Base-by-base conservation (phyloP, 768 basidiomycete genomes). In the Amanita polypyramis region DNA sequence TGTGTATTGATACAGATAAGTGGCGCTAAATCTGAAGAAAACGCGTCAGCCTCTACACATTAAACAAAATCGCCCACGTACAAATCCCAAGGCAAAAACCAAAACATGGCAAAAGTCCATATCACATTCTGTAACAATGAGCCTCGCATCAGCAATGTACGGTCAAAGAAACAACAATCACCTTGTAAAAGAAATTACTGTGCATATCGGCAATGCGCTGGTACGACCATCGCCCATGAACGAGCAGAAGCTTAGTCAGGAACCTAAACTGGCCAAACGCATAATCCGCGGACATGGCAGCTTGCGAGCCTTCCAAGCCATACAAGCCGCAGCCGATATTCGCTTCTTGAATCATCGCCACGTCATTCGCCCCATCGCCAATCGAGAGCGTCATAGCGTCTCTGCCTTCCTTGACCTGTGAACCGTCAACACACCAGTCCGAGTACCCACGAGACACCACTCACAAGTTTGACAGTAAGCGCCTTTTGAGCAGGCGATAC, bases 341-440 rank as follows among this genome's bases (percentile, higher is more conserved):
- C n/a, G 95, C 95, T 59, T 95, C 95, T 61, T 98, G 95, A 50
- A 98, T 98, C 95, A 98, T 98, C 5, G 94, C 93, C 19, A 98
- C 95, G 59, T 98, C 95, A 59, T 98, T 98, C 12, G 95, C 95
- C 47, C 91, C 92, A 57, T 98, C 95, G 8, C 95, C 95, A 46
- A 99, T 98, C 0, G 94, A 88, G 23, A 98, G 64, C 1, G 94
- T 95, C 95, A 97, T 96, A 0, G 93, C 93, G 43, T 90, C 83
- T 40, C 85, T 79, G 8, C 95, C 95, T 56, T 97, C 92, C 58
- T 97, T 97, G 62, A 97, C 90, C 89, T 89, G 51, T 20, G 50
- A 17, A 25, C 54, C 14, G 12, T 55, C 36, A 10, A 47, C 44
- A n/a, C 45, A 43, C 38, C 11, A 5, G 14, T 17, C 9, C 41